A percentile compares a stretch with the other conserved stretches of the same genome.
Evolutionary conservation across 2,329 filamentous ascomycete genomes (phyloP).

Genomic region (Aspergillus aculeatus): DNA sequence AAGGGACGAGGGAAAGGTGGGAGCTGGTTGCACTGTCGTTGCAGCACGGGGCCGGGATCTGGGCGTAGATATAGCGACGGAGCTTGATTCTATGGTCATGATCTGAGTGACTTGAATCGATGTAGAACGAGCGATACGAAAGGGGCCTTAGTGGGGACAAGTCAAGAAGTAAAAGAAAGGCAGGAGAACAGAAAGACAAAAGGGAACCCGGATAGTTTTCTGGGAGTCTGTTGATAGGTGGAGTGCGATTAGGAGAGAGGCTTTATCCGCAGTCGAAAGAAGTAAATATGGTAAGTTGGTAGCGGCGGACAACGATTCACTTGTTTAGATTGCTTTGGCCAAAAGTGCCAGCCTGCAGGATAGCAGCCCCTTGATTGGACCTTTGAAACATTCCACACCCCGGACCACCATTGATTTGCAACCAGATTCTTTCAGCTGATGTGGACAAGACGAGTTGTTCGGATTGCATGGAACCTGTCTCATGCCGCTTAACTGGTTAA

Average conservation of each 20-base stretch:
- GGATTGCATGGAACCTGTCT: not conserved
- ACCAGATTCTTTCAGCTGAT: not conserved
- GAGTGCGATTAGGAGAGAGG: not conserved
- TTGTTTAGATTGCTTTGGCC: not conserved
- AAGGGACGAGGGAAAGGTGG: conserved; percentile 36
- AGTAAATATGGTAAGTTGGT: not conserved
- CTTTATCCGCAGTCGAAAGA: not conserved
- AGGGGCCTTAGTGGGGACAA: not conserved
- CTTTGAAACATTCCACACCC: not conserved
- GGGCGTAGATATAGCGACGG: conserved; percentile 38
- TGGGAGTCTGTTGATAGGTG: not conserved
- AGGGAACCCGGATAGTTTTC: not conserved
- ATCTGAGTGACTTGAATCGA: conserved; percentile 1
- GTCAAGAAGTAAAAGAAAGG: conserved; percentile 4
- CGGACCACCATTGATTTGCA: not conserved
- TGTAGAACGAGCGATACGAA: not conserved
- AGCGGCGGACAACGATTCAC: not conserved
- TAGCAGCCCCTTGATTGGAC: not conserved
- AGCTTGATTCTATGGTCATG: conserved; percentile 53
- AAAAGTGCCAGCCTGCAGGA: not conserved
- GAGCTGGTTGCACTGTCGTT: conserved; percentile 27
- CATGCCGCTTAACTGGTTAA: not conserved
- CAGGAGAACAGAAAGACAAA: not conserved
- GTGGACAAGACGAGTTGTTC: not conserved
- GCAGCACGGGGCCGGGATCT: conserved; percentile 33